Evolutionary conservation across 768 basidiomycete genomes (phyloP), one percentile per base, ranked within the genome.

Genomic region (Pleurotus tuoliensis): DNA sequence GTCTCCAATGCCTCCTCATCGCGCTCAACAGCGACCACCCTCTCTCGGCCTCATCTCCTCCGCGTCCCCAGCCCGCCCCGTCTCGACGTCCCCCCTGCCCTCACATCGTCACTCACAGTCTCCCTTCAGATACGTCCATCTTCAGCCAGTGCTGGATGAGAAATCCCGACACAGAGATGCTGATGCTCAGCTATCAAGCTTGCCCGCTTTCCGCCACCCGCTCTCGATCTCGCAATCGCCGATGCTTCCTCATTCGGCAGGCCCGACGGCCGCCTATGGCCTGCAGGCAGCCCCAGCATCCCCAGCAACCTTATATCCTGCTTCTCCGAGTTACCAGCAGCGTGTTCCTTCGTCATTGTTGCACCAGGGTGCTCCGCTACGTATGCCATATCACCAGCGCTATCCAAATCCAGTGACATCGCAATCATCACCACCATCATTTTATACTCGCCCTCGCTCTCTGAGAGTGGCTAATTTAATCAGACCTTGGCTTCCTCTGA

Each of bases 401-500:
- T 22, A 60, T 44, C 52, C 56, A 51, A 54, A 65, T 48, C 56
- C 63, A 53, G 50, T 57, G 43, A 64, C 64, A 53, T 44, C 41
- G 15, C 48, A 50, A 16, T 13, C 48, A 50, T 50, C 22, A 27
- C 64, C 71, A 20, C 25, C 48, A 50, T 50, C 22, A 27, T 64
- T 71, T 20, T 76, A 78, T 39, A 69, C 73, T 48, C 76, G 78
- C 55, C 79, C 81, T 57, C 73, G 76, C 25, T 73, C 76, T 25
- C 72, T 81, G 40, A 78, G 83, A 61, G 81, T 82, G 79, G 71
- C 73, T 62, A 82, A 79, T 60, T 70, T 82, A n/a, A 61, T 90
- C 60, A 82, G 80, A 60, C 83, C 89, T 50, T 94, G 89, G 88
- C 69, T 87, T 24, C 92, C 92, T 38, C 71, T 94, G 56, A 78